phyloP scores from a whole-genome alignment of 2,329 filamentous ascomycete species.

The Colletotrichum cordylinicola region DNA sequence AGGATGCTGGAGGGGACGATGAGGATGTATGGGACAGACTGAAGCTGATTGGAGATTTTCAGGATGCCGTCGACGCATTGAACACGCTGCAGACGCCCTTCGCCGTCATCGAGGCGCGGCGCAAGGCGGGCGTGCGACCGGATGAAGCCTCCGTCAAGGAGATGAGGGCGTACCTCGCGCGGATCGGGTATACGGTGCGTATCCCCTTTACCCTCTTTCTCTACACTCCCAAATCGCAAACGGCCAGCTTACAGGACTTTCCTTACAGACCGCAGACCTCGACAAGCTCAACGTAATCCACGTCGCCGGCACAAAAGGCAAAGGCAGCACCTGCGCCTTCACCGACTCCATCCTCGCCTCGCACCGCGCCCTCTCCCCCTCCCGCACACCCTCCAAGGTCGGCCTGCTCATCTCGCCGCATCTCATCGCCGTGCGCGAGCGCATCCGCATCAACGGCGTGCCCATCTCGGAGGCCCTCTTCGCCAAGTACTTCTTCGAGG shows the following conservation, averaged over 20 bases:
- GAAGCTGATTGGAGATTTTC: neutral
- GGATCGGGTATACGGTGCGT: conserved; percentile 11
- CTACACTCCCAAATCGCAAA: neutral
- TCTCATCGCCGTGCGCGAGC: conserved; percentile 81
- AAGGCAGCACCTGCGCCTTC: conserved; percentile 87
- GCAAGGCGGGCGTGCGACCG: conserved; percentile 74
- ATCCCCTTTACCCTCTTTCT: neutral
- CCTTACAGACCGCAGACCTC: conserved; percentile 36
- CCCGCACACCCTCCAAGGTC: conserved; percentile 42
- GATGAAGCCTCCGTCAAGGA: conserved; percentile 69
- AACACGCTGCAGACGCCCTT: conserved; percentile 93
- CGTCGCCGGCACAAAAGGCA: conserved; percentile 93
- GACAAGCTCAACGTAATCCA: conserved; percentile 67
- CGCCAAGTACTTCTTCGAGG: conserved; percentile 79
- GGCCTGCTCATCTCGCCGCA: conserved; percentile 90
- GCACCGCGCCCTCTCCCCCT: neutral
- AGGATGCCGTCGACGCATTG: conserved; percentile 86
- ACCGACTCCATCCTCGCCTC: conserved; percentile 73
- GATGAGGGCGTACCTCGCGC: conserved; percentile 76
- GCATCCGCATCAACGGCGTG: conserved; percentile 79
- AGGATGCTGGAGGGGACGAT: too few relatives aligned
- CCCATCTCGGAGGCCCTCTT: conserved; percentile 75
- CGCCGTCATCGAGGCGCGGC: conserved; percentile 77
- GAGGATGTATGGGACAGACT: too few relatives aligned
- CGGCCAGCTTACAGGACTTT: neutral